Conservation (phyloP, 2,329 filamentous ascomycete species). For the Scleromitrula shiraiana region DNA sequence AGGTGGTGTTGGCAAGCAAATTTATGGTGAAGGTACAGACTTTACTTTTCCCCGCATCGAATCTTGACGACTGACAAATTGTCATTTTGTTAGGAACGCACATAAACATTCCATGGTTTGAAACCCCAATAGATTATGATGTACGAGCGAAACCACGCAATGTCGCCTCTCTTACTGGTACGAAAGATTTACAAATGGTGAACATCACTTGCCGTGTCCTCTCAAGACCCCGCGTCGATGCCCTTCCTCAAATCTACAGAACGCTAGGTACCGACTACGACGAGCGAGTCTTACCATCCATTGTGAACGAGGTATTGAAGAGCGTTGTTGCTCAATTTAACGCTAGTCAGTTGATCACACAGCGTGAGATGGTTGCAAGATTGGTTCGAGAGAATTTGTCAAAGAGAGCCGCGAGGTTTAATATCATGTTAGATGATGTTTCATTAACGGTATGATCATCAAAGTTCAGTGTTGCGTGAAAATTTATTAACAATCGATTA, state of each 20-base stretch:
- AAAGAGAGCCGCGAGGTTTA: slow-evolving; percentile 86
- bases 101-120: slow-evolving; percentile 90
- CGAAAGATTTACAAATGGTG: slow-evolving; percentile 99
- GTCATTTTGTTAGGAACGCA: slow-evolving; percentile 63
- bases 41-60: background rate
- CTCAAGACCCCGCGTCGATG: slow-evolving; percentile 77
- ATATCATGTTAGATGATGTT: slow-evolving; percentile 95
- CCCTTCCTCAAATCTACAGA: slow-evolving; percentile 93
- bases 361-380: slow-evolving; percentile 91
- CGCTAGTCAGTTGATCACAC: slow-evolving; percentile 94
- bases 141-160: slow-evolving; percentile 96
- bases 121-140: slow-evolving; percentile 94
- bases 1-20: slow-evolving; percentile 90
- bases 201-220: slow-evolving; percentile 99
- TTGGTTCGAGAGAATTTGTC: slow-evolving; percentile 91
- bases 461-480: background rate
- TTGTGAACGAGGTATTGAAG: slow-evolving; percentile 98
- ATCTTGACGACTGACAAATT: slow-evolving; percentile 13
- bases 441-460: slow-evolving; percentile 81
- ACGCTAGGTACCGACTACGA: slow-evolving; percentile 95
- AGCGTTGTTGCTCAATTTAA: slow-evolving; percentile 99
- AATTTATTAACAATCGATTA: slow-evolving; percentile 25
- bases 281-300: slow-evolving; percentile 90
- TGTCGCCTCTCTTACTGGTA: slow-evolving; percentile 92
- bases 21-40: slow-evolving; percentile 78